phyloP scores from a whole-genome alignment of 805 yeast species.

The Scheffersomyces lignosus region DNA sequence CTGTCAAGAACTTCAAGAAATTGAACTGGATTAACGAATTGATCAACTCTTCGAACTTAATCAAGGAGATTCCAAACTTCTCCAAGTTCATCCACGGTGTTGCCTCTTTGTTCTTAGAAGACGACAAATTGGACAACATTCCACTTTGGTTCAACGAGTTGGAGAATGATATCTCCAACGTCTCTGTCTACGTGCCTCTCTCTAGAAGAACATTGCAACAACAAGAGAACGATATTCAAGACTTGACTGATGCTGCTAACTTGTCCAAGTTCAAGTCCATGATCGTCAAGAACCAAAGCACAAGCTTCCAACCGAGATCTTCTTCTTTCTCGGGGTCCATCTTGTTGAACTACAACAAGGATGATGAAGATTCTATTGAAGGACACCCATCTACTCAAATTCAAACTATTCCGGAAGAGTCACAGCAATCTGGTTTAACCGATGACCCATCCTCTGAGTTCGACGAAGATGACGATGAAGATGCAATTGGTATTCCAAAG shows the following conservation, averaged over 20 bases:
- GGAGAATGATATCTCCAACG: conserved; percentile 41
- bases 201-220: conserved; percentile 8
- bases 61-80: conserved; percentile 91
- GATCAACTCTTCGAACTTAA: conserved; percentile 70
- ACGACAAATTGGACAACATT: conserved; percentile 82
- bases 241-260: conserved; percentile 52
- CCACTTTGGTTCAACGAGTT: conserved; percentile 96
- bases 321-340: conserved; percentile 40
- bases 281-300: conserved; percentile 28
- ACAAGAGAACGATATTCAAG: conserved; percentile 11
- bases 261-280: conserved; percentile 41
- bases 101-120: conserved; percentile 83
- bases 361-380: conserved; percentile 1
- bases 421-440: conserved; percentile 8
- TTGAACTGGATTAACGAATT: conserved; percentile 83
- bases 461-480: conserved; percentile 31
- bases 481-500: conserved; percentile 7
- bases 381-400: neutral
- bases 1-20: conserved; percentile 43
- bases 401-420: neutral
- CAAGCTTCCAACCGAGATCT: conserved; percentile 35
- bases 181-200: conserved; percentile 7
- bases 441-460: conserved; percentile 30
- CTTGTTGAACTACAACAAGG: conserved; percentile 14
- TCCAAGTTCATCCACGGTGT: conserved; percentile 93